Base-by-base conservation (phyloP, 129 eudicot species). In the Ambrosia trifida region DNA sequence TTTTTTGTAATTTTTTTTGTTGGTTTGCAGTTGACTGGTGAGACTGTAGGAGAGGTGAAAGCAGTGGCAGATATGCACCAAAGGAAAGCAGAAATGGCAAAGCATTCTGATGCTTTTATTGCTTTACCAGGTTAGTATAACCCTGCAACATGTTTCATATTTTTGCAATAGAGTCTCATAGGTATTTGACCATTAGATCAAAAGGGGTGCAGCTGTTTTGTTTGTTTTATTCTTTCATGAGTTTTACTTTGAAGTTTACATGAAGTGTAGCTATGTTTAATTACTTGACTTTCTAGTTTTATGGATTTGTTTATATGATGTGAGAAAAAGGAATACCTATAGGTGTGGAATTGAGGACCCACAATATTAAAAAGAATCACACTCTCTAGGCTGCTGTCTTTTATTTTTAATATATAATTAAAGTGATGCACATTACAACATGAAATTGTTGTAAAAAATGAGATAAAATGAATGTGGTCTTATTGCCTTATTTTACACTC, bases 61-160 rank as follows among this genome's bases (percentile, higher is more conserved):
- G 97, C 98, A 80, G 98, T 94, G 74, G 98, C 98, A 85, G 98
- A 83, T 79, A 94, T 94, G 98, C 98, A 94, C 64, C 97, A 94
- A 87, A 89, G 98, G 88, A 94, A 94, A 83, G 98, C 98, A 38
- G 98, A 94, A 78, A 94, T 94, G 98, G 98, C 96, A 76, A 90
- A 78, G 85, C 93, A 87, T 75, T 94, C 98, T 63, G 98, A 94
- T 82, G 98, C 98, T 82, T 94, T 94, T 79, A 94, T 94, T 83
- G 98, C 98, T 72, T 85, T 94, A 69, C 98, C 98, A 80, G 98
- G 97, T 91, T 82, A 11, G 84, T 82, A 74, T 81, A 83, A 81
- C 17, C 33, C 63, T 50, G 66, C 32, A 56, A 53, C 38, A 41
- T 77, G 52, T 63, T 73, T 66, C 60, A 63, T 68, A 47, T 64